phyloP scores from a whole-genome alignment of 768 basidiomycete genomes.

The Leccinum variicolor region DNA sequence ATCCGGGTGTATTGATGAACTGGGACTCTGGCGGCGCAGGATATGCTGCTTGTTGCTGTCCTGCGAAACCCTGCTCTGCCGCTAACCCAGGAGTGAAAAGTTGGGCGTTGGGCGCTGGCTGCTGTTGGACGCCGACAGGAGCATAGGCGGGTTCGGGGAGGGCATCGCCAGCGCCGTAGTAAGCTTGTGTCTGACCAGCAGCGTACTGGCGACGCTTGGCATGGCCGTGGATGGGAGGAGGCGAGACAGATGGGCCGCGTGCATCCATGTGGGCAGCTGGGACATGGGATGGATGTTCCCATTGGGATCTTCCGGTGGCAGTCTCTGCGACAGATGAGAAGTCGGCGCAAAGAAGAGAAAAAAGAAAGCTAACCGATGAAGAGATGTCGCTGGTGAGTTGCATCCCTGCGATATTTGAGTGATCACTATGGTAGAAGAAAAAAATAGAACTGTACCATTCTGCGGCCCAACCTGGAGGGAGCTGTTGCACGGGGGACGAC shows the following conservation, averaged over 20 bases:
- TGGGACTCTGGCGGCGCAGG: slow-evolving; percentile 45
- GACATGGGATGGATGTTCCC: slow-evolving; percentile 69
- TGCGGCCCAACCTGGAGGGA: slow-evolving; percentile 91
- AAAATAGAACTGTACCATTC: slow-evolving; percentile 64
- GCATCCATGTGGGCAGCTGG: slow-evolving; percentile 37
- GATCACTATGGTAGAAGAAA: background rate
- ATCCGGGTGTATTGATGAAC: slow-evolving; percentile 43
- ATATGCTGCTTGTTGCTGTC: slow-evolving; percentile 57
- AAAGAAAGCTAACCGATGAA: slow-evolving; percentile 71
- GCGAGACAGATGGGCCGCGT: slow-evolving; percentile 42
- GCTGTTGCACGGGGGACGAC: slow-evolving; percentile 52
- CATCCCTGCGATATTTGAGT: slow-evolving; percentile 57
- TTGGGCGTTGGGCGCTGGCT: slow-evolving; percentile 42
- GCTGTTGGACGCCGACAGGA: slow-evolving; percentile 34
- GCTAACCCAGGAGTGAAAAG: slow-evolving; percentile 86
- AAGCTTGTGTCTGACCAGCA: slow-evolving; percentile 88
- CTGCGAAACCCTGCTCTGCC: slow-evolving; percentile 62
- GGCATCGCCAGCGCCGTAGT: slow-evolving; percentile 56
- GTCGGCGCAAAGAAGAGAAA: slow-evolving; percentile 2
- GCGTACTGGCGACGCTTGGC: slow-evolving; percentile 89
- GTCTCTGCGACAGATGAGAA: slow-evolving; percentile 55
- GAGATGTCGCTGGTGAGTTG: slow-evolving; percentile 73
- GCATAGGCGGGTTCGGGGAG: slow-evolving; percentile 46
- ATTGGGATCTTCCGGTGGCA: slow-evolving; percentile 78
- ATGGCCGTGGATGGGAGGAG: slow-evolving; percentile 40